A percentile compares a stretch with the other conserved stretches of the same genome.
phyloP scores from a whole-genome alignment of 1,284 basidiomycete species.

The Pyrrhoderma lamaoense region DNA sequence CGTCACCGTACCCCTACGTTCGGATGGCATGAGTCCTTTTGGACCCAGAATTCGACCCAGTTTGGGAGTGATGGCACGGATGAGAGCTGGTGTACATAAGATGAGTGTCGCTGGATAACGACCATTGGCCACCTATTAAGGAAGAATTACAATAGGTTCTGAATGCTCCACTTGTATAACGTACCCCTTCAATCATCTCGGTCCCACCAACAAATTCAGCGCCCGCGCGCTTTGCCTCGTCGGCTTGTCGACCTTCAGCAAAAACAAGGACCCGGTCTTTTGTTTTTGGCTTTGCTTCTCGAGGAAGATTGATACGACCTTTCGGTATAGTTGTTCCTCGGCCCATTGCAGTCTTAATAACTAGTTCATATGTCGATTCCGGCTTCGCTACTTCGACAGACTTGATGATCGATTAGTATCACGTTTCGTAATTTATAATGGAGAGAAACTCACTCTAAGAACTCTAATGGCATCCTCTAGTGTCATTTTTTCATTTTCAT shows the following conservation, averaged over 20 bases:
- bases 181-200: conserved; percentile 75
- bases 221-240: conserved; percentile 75
- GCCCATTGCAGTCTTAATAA: conserved; percentile 69
- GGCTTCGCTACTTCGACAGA: conserved; percentile 75
- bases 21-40: conserved; percentile 91
- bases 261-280: conserved; percentile 82
- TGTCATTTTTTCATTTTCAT: conserved; percentile 54
- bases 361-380: conserved; percentile 70
- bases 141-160: conserved; percentile 4
- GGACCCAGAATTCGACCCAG: conserved; percentile 90
- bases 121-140: conserved; percentile 53
- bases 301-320: conserved; percentile 64
- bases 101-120: conserved; percentile 73
- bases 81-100: conserved; percentile 75
- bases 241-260: conserved; percentile 70
- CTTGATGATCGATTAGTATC: conserved; percentile 35
- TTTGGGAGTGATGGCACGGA: conserved; percentile 71
- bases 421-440: background rate
- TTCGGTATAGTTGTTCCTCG: conserved; percentile 74
- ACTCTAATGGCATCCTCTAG: conserved; percentile 58
- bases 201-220: conserved; percentile 82
- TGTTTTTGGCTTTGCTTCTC: conserved; percentile 64
- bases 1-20: conserved; percentile 89
- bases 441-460: conserved; percentile 47
- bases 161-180: conserved; percentile 26